A percentile compares a stretch with the other conserved stretches of the same genome.
Evolutionary conservation across 2,329 filamentous ascomycete genomes (phyloP).

Genomic region (Stenocarpella maydis): DNA sequence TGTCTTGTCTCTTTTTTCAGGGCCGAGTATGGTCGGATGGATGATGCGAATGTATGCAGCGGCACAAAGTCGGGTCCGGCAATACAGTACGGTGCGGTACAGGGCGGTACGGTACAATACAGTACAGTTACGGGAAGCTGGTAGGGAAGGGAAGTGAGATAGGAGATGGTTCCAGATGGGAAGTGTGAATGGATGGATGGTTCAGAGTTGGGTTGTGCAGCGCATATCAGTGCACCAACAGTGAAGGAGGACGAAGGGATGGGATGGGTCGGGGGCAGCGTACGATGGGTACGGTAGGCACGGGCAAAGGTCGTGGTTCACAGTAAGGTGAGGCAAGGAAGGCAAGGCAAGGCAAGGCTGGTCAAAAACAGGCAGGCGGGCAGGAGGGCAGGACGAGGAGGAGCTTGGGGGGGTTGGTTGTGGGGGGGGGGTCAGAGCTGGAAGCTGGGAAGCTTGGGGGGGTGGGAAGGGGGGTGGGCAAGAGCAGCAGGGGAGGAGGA

Average conservation of each 20-base stretch:
- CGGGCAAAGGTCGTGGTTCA: not conserved
- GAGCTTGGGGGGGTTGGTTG: not conserved
- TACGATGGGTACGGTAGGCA: not conserved
- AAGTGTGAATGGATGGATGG: slow-evolving; percentile 9
- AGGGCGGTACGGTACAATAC: too few species aligned
- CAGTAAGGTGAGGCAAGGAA: too few species aligned
- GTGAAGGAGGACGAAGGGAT: slow-evolving; percentile 24
- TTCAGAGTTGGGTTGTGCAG: slow-evolving; percentile 26
- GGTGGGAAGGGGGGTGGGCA: not conserved
- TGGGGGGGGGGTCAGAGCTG: not conserved
- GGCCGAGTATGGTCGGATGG: not conserved
- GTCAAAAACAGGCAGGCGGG: not conserved
- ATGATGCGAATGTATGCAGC: not conserved
- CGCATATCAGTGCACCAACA: slow-evolving; percentile 8
- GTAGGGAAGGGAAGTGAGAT: too few species aligned
- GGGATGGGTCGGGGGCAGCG: not conserved
- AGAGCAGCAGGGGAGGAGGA: too few species aligned
- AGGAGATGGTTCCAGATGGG: too few species aligned
- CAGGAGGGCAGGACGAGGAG: not conserved
- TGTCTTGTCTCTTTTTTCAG: slow-evolving; percentile 1
- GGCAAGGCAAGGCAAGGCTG: not conserved
- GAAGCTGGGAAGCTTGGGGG: slow-evolving; percentile 1
- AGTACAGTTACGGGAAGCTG: too few species aligned
- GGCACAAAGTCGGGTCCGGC: not conserved
- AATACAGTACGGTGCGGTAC: too few species aligned